Percentiles rank a stretch among this genome's conserved stretches.
phyloP scores from a whole-genome alignment of 106 monocot species.

The Amphibolis antarctica region DNA sequence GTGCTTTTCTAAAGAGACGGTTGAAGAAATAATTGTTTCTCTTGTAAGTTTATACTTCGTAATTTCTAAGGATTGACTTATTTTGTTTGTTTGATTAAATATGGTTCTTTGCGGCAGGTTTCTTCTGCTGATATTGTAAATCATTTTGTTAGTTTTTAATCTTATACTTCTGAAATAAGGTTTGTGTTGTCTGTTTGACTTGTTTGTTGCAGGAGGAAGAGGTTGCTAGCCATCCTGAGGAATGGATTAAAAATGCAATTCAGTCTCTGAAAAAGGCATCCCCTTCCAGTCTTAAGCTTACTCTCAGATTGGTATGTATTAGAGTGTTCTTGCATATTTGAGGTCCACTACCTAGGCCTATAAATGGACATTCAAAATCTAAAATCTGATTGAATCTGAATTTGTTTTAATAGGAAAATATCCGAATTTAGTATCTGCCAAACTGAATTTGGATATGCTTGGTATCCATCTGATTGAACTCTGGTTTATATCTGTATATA shows the following conservation, averaged over 20 bases:
- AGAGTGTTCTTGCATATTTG: not conserved
- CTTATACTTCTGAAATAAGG: too few relatives aligned
- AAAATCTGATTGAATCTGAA: too few relatives aligned
- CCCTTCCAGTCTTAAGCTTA: constrained; percentile 79
- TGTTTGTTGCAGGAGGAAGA: constrained; percentile 51
- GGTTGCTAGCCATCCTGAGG: constrained; percentile 24
- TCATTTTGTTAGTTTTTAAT: not conserved
- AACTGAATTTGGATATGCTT: too few relatives aligned
- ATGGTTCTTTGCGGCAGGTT: not conserved
- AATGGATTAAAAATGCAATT: constrained; percentile 59
- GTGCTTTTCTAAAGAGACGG: constrained; percentile 76
- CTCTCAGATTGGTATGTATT: constrained; percentile 61
- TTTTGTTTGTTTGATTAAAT: not conserved
- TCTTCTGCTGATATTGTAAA: not conserved
- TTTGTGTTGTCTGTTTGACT: too few relatives aligned
- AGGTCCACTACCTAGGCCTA: too few relatives aligned
- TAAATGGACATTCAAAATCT: too few relatives aligned
- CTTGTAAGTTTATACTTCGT: constrained; percentile 51
- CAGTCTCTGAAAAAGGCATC: constrained; percentile 82
- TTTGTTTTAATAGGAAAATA: too few relatives aligned
- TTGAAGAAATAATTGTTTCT: constrained; percentile 75
- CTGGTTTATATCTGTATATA: too few relatives aligned
- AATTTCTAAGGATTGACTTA: not conserved
- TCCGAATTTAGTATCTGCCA: too few relatives aligned
- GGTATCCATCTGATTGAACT: too few relatives aligned